Evolutionary conservation across 106 monocot species (phyloP).

Genomic region (Platanthera zijinensis): DNA sequence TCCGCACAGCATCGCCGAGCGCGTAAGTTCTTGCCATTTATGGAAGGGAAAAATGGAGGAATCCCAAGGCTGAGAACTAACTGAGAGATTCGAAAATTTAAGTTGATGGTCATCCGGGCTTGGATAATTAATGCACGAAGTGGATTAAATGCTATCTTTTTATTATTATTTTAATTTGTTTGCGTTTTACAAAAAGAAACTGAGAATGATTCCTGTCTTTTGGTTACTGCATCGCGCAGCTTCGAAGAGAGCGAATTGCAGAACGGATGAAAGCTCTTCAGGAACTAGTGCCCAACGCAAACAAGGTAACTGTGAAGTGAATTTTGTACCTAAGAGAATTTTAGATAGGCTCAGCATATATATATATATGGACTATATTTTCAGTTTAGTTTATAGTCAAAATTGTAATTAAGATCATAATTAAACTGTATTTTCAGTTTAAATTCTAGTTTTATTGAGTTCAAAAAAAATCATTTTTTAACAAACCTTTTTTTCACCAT

Average conservation of each 20-base stretch:
- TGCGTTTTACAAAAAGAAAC: neutral
- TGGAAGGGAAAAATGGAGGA: neutral
- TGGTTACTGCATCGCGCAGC: constrained; percentile 25
- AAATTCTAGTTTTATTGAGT: no score
- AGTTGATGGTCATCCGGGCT: neutral
- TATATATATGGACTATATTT: no score
- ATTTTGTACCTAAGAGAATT: neutral
- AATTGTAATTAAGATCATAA: no score
- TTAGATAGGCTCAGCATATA: no score
- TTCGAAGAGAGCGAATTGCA: constrained; percentile 82
- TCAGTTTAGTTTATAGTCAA: no score
- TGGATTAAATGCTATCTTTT: neutral
- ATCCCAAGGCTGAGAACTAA: neutral
- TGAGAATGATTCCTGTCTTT: neutral
- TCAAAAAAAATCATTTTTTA: no score
- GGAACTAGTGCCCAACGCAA: constrained; percentile 82
- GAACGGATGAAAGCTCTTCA: constrained; percentile 89
- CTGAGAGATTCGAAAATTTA: neutral
- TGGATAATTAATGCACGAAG: neutral
- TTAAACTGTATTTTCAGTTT: no score
- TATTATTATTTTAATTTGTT: neutral
- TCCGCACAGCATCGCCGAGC: constrained; percentile 17
- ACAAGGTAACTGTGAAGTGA: constrained; percentile 34
- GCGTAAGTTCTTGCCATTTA: constrained; percentile 13
- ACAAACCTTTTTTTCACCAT: no score